These are phyloP conservation scores for Draba incana DNA, from an alignment of 345 rosid species.

Conservation along the genomic window DNA sequence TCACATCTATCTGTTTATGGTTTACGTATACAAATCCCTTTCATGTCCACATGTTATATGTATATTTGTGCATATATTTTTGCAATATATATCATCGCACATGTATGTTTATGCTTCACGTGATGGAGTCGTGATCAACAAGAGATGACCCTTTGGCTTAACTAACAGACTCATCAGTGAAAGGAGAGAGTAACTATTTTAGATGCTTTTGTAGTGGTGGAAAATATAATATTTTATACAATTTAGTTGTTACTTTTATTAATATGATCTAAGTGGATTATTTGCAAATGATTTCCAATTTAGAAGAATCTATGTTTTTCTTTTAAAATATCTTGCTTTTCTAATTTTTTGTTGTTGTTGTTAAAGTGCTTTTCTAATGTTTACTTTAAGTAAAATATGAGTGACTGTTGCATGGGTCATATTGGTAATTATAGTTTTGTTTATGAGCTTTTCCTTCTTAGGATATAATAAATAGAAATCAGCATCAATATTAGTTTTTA, in stretches of 20 bases:
- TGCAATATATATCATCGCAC: background rate
- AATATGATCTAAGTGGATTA: conserved; percentile 27
- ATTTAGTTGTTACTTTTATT: conserved; percentile 16
- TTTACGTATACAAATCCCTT: conserved; percentile 31
- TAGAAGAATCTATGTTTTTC: conserved; percentile 29
- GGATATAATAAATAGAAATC: too few relatives aligned
- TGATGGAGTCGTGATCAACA: conserved; percentile 38
- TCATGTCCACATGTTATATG: conserved; percentile 18
- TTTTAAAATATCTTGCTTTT: background rate
- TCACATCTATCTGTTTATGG: conserved; percentile 19
- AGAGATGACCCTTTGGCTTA: conserved; percentile 40
- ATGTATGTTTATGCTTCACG: conserved; percentile 20
- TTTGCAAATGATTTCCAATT: conserved; percentile 23
- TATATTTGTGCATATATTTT: background rate
- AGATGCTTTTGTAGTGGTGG: conserved; percentile 39
- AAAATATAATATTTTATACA: conserved; percentile 28
- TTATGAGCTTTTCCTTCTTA: background rate
- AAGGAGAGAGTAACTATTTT: conserved; percentile 20
- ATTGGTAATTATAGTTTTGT: background rate
- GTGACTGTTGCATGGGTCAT: too few relatives aligned
- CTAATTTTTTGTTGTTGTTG: too few relatives aligned
- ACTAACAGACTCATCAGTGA: conserved; percentile 26
- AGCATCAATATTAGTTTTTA: too few relatives aligned
- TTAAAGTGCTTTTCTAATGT: background rate
- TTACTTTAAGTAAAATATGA: background rate